Percentiles rank a stretch among this genome's conserved stretches.
These are phyloP conservation scores for Zasmidium citrigriseum DNA, from an alignment of 2,329 filamentous ascomycete species.

Conservation along the genomic window DNA sequence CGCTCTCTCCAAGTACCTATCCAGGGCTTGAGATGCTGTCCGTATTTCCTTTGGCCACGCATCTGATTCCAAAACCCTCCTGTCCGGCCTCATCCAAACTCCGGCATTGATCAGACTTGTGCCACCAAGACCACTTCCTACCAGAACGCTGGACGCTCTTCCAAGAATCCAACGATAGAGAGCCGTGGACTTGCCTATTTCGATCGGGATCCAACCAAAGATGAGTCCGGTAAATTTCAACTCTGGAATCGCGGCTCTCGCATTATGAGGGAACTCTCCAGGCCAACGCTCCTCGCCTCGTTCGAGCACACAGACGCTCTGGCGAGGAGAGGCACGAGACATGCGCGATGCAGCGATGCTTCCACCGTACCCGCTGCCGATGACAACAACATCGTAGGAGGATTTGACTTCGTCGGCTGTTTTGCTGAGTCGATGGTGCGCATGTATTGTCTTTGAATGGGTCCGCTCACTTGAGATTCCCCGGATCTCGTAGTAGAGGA, in stretches of 20 bases:
- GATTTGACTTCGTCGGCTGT: background rate
- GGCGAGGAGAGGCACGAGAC: conserved; percentile 53
- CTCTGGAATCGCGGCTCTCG: conserved; percentile 52
- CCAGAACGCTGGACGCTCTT: conserved; percentile 63
- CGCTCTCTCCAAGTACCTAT: conserved; percentile 55
- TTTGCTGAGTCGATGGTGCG: no score
- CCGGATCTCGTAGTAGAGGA: no score
- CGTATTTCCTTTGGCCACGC: conserved; percentile 55
- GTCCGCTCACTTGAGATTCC: no score
- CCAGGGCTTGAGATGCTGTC: background rate
- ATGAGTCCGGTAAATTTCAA: conserved; percentile 56
- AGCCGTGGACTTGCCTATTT: conserved; percentile 56
- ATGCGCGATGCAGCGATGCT: conserved; percentile 66
- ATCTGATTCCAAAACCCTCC: conserved; percentile 54
- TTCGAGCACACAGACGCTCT: conserved; percentile 66
- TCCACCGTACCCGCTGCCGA: conserved; percentile 70
- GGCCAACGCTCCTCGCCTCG: conserved; percentile 66
- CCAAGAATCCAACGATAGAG: conserved; percentile 66
- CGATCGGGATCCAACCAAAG: background rate
- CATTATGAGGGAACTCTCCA: conserved; percentile 60
- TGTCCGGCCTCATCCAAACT: conserved; percentile 63
- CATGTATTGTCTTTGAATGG: no score
- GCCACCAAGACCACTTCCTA: conserved; percentile 65
- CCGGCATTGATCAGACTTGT: conserved; percentile 69
- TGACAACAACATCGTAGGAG: conserved; percentile 65